Evolutionary conservation across 768 basidiomycete species (phyloP), one percentile per base, ranked within the genome.

Genomic region (Naganishia antarctica): DNA sequence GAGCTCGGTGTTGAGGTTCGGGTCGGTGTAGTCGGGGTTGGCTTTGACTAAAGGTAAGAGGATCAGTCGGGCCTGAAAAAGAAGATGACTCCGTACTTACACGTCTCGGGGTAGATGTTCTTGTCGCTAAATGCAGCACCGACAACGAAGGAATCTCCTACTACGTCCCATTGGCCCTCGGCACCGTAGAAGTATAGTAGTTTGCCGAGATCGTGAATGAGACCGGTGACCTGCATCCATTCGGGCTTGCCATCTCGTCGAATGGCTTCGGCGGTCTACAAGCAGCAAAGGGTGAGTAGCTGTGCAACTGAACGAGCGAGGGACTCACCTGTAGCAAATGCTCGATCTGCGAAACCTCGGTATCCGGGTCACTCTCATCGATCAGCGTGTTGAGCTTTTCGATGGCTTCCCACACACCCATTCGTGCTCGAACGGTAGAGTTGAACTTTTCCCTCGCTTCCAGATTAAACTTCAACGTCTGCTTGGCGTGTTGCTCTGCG

Each of bases 111-210:
- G 68, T 77, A 78, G 53, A 77, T 73, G 63, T 75, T 75, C 60
- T 73, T 69, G 67, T 91, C 87, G 6, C 88, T 88, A 78, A 88
- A 91, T 66, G 84, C 83, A 79, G 90, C 91, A 7, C 91, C 91
- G 43, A 91, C 88, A 66, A 91, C 84, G 70, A 85, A 87, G 0
- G 86, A 87, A 69, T 87, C 86, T 53, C 91, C 91, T 28, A 94
- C 91, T 51, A 93, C 91, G 67, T 91, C 91, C 91, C 91, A 94
- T 78, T 93, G 91, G 6, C 91, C n/a, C n/a, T n/a, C n/a, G n/a
- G 71, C 66, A 26, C 66, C 70, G 49, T 90, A 91, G 68, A 93
- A 82, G 74, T 86, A 84, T 15, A 93, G 78, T 4, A 94, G 82
- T 75, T 94, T 94, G 60, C 91, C 91, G 49, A 93, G 84, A 76